Evolutionary conservation across 208 protist genomes (phyloP).

Genomic region (Phytomonas sp.): DNA sequence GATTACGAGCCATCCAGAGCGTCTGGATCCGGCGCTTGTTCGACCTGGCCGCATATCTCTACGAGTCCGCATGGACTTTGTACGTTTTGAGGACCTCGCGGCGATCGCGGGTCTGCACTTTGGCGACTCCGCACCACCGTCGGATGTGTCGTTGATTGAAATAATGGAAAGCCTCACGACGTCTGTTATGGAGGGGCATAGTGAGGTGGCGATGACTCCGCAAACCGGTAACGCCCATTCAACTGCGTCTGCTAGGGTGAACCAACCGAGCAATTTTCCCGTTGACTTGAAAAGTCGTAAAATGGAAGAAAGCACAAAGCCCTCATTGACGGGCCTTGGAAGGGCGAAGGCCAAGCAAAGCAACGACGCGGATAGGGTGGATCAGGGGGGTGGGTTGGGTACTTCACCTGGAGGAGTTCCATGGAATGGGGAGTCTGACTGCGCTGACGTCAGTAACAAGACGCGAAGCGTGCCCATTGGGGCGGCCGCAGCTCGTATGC

Average conservation of each 20-base stretch:
- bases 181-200: background rate
- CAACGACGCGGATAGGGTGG: background rate
- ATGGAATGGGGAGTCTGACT: background rate
- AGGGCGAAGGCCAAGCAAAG: background rate
- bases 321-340: background rate
- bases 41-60: slow-evolving; percentile 79
- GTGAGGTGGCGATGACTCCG: background rate
- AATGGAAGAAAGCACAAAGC: background rate
- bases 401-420: background rate
- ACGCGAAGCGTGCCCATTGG: slow-evolving; percentile 16
- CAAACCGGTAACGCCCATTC: background rate
- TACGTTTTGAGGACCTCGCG: slow-evolving; percentile 35
- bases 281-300: background rate
- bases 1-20: slow-evolving; percentile 81
- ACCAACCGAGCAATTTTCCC: background rate
- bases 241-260: background rate
- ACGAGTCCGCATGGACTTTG: slow-evolving; percentile 64
- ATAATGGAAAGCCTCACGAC: slow-evolving; percentile 17
- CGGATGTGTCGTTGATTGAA: slow-evolving; percentile 12
- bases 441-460: slow-evolving; percentile 7
- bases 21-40: slow-evolving; percentile 82
- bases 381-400: background rate
- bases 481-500: slow-evolving; percentile 22
- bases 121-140: slow-evolving; percentile 24
- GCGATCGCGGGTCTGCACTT: slow-evolving; percentile 78